Conservation (phyloP, 2,329 filamentous ascomycete genomes). For the Fusarium pseudograminearum region DNA sequence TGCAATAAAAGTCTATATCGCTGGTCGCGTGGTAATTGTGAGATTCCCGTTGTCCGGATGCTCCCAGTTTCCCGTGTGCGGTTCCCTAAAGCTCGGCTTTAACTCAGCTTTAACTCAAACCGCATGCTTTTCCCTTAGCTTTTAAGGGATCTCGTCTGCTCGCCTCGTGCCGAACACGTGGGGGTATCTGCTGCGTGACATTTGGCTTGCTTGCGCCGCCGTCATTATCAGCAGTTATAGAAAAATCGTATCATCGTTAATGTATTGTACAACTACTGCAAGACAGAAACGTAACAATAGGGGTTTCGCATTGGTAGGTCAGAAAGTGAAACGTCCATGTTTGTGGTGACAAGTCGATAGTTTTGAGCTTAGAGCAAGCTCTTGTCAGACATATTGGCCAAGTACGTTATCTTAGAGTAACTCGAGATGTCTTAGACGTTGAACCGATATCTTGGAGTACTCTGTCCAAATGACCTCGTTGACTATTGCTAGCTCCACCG, state of each 20-base stretch:
- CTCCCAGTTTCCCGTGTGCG: conserved; percentile 21
- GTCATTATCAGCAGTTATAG: not conserved
- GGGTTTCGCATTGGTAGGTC: conserved; percentile 7
- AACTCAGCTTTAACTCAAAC: not conserved
- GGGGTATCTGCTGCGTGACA: conserved; percentile 26
- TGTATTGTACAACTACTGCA: conserved; percentile 1
- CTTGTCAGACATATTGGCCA: conserved; percentile 7
- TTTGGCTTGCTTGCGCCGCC: conserved; percentile 12
- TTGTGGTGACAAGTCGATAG: not conserved
- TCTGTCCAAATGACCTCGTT: conserved; percentile 15
- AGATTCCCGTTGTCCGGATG: conserved; percentile 25
- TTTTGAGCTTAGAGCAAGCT: not conserved
- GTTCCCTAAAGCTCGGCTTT: conserved; percentile 9
- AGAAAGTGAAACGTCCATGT: conserved; percentile 5
- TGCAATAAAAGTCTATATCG: conserved; percentile 22
- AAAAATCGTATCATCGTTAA: not conserved
- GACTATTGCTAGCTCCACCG: conserved; percentile 15
- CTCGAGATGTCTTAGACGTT: conserved; percentile 6
- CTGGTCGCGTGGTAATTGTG: conserved; percentile 33
- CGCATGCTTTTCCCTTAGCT: conserved; percentile 6
- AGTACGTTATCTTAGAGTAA: conserved; percentile 10
- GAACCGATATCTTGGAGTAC: not conserved
- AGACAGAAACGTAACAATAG: not conserved
- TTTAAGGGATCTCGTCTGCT: not conserved
- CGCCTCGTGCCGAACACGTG: conserved; percentile 28